Evolutionary conservation across 345 rosid genomes (phyloP), one percentile per base, ranked within the genome.

Genomic region (Erucastrum elatum): DNA sequence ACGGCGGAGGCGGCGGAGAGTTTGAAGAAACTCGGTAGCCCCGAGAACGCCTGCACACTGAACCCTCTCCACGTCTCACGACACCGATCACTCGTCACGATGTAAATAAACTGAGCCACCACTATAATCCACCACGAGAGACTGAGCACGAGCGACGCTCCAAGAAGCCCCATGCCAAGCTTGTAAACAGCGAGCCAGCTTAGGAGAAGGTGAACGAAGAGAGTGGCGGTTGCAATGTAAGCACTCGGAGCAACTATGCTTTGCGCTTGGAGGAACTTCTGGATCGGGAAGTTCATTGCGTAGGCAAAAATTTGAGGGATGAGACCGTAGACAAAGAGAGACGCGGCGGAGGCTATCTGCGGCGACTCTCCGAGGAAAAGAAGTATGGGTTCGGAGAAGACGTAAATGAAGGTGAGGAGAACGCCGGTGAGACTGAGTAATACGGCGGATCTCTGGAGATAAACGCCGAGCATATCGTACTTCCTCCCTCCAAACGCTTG

Each of bases 221-320:
- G 78, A 0, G 87, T 81, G 1, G 77, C 82, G 0, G 84, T 37
- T 15, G 91, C 81, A 39, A 88, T 86, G 86, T 85, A 84, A 2
- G 91, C 91, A 35, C 87, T 86, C 3, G 91, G 88, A 0, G 84
- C 78, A 26, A 88, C 88, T 2, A 88, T 86, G 87, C 87, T 85
- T 35, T 87, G 90, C 4, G 90, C 76, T 34, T 87, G 90, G 0
- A 87, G 79, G 27, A 86, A 87, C 25, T 84, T 88, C 69, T 88
- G 91, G 56, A 90, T 90, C 0, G 92, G 91, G 68, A 88, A 86
- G 51, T 86, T 88, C 4, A 78, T 26, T 0, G 89, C 88, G 77
- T 82, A 88, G 12, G 89, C 89, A 27, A 85, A 88, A 15, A 86
- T 85, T 65, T 88, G 91, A 11, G 91, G 91, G 69, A 88, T 88